These are phyloP conservation scores for Acer saccharum DNA, from an alignment of 345 rosid genomes.

Conservation along the genomic window DNA sequence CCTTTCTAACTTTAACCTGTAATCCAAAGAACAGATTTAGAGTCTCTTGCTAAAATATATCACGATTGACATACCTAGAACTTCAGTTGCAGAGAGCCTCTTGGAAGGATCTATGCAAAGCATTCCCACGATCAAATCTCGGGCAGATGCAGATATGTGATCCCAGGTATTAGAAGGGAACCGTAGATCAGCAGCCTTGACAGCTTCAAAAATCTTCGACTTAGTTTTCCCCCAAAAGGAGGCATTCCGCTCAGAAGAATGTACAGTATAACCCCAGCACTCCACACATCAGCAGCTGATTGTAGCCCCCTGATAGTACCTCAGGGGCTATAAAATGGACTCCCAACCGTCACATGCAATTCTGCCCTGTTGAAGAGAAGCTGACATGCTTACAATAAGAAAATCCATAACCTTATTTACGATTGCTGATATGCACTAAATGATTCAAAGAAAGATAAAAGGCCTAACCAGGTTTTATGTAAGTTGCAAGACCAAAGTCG, in stretches of 20 bases:
- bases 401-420: neutral
- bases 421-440: neutral
- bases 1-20: too few species aligned
- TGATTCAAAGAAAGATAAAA: slow-evolving; percentile 1
- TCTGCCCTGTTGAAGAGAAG: slow-evolving; percentile 47
- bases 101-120: slow-evolving; percentile 68
- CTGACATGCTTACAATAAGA: slow-evolving; percentile 17
- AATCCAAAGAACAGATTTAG: neutral
- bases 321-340: slow-evolving; percentile 84
- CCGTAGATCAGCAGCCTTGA: slow-evolving; percentile 71
- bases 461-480: slow-evolving; percentile 55
- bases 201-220: slow-evolving; percentile 82
- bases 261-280: slow-evolving; percentile 73
- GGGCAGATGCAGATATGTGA: slow-evolving; percentile 58
- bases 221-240: slow-evolving; percentile 79
- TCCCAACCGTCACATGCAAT: slow-evolving; percentile 65
- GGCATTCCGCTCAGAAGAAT: slow-evolving; percentile 74
- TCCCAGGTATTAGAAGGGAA: slow-evolving; percentile 76
- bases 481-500: slow-evolving; percentile 77
- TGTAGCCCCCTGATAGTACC: slow-evolving; percentile 68
- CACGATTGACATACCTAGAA: slow-evolving; percentile 49
- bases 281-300: slow-evolving; percentile 84
- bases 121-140: slow-evolving; percentile 70
- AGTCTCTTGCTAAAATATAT: neutral
- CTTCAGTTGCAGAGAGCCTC: slow-evolving; percentile 67